Conservation (phyloP, 2,329 filamentous ascomycete species). For the Trichoderma cornu-damae region DNA sequence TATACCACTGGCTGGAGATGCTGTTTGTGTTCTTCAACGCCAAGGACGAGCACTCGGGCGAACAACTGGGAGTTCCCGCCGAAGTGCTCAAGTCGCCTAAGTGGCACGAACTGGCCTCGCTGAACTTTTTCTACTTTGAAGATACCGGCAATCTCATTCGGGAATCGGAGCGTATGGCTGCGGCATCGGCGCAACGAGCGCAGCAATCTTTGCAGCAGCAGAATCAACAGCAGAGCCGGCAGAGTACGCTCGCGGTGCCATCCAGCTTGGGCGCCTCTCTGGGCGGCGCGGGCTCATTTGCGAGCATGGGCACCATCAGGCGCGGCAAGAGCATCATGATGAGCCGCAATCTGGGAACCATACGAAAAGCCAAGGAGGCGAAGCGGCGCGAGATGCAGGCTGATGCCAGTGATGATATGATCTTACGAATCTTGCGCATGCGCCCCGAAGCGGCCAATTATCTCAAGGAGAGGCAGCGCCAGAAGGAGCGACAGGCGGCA, state of each 20-base stretch:
- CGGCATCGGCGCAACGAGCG: constrained; percentile 69
- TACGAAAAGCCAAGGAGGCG: constrained; percentile 93
- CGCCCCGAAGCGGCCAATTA: constrained; percentile 83
- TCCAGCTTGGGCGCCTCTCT: constrained; percentile 38
- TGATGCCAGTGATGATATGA: constrained; percentile 97
- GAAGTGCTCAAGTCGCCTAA: constrained; percentile 95
- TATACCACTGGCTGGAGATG: constrained; percentile 89
- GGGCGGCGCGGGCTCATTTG: constrained; percentile 41
- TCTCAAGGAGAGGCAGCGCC: constrained; percentile 81
- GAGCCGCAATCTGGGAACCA: constrained; percentile 88
- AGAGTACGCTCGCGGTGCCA: constrained; percentile 67
- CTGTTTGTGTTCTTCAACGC: constrained; percentile 95
- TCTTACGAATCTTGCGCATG: constrained; percentile 90
- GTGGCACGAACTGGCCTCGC: constrained; percentile 92
- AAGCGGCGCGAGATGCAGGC: constrained; percentile 93
- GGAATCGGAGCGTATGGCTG: constrained; percentile 93
- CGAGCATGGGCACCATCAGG: constrained; percentile 64
- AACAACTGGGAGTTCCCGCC: constrained; percentile 80
- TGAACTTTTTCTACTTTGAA: constrained; percentile 99
- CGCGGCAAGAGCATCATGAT: constrained; percentile 83
- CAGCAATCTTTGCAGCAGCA: constrained; percentile 61
- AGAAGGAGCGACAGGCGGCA: constrained; percentile 89
- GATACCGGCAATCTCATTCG: constrained; percentile 84
- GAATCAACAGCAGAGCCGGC: constrained; percentile 41
- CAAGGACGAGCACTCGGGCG: constrained; percentile 71